Evolutionary conservation across 139 green algal genomes (phyloP), one percentile per base, ranked within the genome.

Genomic region (Chlorella vulgaris): DNA sequence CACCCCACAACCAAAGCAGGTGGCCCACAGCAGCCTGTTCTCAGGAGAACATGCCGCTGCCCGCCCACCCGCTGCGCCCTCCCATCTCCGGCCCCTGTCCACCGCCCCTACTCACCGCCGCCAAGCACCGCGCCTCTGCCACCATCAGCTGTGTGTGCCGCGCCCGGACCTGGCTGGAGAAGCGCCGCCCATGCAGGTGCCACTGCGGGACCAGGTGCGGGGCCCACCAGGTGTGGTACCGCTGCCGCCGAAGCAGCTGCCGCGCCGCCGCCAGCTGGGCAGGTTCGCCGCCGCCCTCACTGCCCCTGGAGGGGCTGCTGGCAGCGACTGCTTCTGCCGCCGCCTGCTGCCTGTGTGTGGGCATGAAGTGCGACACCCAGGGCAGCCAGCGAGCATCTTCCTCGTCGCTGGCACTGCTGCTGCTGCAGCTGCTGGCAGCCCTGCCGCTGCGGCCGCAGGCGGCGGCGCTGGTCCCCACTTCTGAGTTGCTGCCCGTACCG

Each of bases 121-220:
- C 73, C 35, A 79, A 36, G 73, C 73, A 79, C 51, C 50, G 53
- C 33, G 73, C 73, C 36, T 67, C 58, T n/a, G 73, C 73, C 36
- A 43, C 6, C 53, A 79, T 53, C 8, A 68, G 35, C 33, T n/a
- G 43, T 7, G 33, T 22, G 35, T 50, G 65, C 4, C 21, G n/a
- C n/a, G n/a, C n/a, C n/a, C n/a, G n/a, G n/a, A n/a, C n/a, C n/a
- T n/a, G n/a, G n/a, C n/a, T n/a, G n/a, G n/a, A n/a, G n/a, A 36
- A 53, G 29, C 73, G 73, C 73, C 67, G 73, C 53, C 35, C 73
- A 0, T 51, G 73, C 35, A 68, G 51, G 0, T 36, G 51, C 35
- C 38, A 53, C 53, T 51, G 73, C 5, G 35, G 73, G 51, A 79
- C 53, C 73, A 79, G 73, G 24, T 36, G 73, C 22, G 35, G 53